Percentiles rank a stretch among this genome's conserved stretches.
Conservation (phyloP, 1,284 basidiomycete species). For the Wallemia mellicola region DNA sequence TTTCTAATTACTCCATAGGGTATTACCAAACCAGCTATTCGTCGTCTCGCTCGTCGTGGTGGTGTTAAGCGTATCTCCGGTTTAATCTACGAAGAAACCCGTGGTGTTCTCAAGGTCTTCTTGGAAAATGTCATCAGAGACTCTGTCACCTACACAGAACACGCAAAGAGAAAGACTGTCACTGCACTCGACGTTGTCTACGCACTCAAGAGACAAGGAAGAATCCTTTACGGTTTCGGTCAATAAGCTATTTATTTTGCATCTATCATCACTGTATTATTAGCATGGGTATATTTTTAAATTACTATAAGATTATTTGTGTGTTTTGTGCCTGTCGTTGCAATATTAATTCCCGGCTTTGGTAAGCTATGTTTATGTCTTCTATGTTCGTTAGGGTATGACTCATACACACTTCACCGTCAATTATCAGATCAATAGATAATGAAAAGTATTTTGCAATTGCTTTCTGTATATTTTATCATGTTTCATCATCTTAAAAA, state of each 20-base stretch:
- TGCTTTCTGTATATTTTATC: too few species aligned
- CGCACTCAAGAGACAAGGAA: constrained; percentile 66
- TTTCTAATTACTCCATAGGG: constrained; percentile 11
- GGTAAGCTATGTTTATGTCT: too few species aligned
- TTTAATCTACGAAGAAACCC: constrained; percentile 76
- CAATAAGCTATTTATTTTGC: constrained; percentile 18
- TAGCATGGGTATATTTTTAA: too few species aligned
- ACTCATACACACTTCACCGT: too few species aligned
- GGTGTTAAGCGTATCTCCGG: constrained; percentile 86
- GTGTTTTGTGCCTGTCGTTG: too few species aligned
- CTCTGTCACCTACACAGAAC: constrained; percentile 28
- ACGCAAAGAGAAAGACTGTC: constrained; percentile 20
- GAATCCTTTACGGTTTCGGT: constrained; percentile 62
- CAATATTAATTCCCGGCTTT: too few species aligned
- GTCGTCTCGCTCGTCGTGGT: constrained; percentile 75
- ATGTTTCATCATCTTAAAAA: neutral
- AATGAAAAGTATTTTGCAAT: too few species aligned
- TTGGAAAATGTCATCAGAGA: constrained; percentile 43
- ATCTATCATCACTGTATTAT: too few species aligned
- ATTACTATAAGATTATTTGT: too few species aligned
- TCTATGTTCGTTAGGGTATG: too few species aligned
- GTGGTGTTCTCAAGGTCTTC: constrained; percentile 52
- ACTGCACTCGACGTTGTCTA: constrained; percentile 34
- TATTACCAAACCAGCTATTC: constrained; percentile 73
- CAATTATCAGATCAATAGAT: too few species aligned